These are phyloP conservation scores for Pichia californica DNA, from an alignment of 805 yeast genomes.

Conservation along the genomic window DNA sequence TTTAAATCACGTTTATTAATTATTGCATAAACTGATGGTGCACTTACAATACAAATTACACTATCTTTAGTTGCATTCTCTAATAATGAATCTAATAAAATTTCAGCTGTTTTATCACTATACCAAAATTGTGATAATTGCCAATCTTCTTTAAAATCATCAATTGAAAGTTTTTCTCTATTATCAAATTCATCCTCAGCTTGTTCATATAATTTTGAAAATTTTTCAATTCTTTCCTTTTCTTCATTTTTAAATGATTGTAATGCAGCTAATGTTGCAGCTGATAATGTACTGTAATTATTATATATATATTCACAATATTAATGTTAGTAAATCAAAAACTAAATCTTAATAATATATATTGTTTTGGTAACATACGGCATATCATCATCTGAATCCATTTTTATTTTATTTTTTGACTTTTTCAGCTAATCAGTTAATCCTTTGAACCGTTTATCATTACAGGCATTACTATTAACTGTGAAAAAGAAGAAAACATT, in stretches of 20 bases:
- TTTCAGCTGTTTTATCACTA: constrained; percentile 62
- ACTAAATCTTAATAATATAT: too few species aligned
- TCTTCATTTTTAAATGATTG: constrained; percentile 67
- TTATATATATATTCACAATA: too few species aligned
- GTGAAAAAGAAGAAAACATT: too few species aligned
- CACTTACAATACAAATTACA: constrained; percentile 70
- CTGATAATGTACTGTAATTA: constrained; percentile 40
- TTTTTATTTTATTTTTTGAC: too few species aligned
- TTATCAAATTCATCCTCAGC: constrained; percentile 53
- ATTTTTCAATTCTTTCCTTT: constrained; percentile 45
- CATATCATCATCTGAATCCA: constrained; percentile 12
- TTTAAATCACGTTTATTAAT: constrained; percentile 46
- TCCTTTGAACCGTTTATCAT: too few species aligned
- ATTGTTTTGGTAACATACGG: too few species aligned
- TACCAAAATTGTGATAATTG: constrained; percentile 93
- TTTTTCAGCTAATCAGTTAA: too few species aligned
- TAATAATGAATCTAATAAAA: constrained; percentile 61
- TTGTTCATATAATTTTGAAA: constrained; percentile 43
- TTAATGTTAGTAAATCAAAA: too few species aligned
- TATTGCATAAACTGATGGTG: constrained; percentile 90
- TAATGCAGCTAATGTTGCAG: constrained; percentile 47
- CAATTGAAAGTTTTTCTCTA: constrained; percentile 39
- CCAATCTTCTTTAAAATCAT: constrained; percentile 86
- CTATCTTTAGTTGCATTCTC: constrained; percentile 73
- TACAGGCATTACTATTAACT: too few species aligned